phyloP scores from a whole-genome alignment of 1,284 basidiomycete genomes.

The Apiotrichum montevideense region DNA sequence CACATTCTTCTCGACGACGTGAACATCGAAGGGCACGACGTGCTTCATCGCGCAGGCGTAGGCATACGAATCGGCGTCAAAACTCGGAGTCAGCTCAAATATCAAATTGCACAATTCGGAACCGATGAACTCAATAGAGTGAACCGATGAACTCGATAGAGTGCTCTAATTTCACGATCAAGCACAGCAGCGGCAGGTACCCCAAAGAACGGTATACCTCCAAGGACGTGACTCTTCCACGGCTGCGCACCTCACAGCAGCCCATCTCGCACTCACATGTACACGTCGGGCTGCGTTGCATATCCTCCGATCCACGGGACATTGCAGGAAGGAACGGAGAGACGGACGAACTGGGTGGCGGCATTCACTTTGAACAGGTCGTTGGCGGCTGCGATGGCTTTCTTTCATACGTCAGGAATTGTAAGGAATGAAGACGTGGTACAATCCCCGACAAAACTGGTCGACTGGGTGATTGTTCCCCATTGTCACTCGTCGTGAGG shows the following conservation, averaged over 20 bases:
- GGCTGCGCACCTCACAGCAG: too few relatives aligned
- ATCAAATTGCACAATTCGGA: neutral
- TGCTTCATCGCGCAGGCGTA: constrained; percentile 42
- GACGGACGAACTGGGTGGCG: constrained; percentile 29
- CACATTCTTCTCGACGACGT: constrained; percentile 34
- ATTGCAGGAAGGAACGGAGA: constrained; percentile 28
- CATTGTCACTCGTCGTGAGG: too few relatives aligned
- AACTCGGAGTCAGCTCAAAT: constrained; percentile 14
- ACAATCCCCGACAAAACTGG: too few relatives aligned
- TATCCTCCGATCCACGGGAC: constrained; percentile 35
- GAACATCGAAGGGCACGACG: constrained; percentile 34
- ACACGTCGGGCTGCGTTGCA: constrained; percentile 25
- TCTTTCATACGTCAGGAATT: constrained; percentile 19
- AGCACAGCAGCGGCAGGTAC: too few relatives aligned
- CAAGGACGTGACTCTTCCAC: too few relatives aligned
- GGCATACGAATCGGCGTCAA: constrained; percentile 40
- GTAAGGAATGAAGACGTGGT: neutral
- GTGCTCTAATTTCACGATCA: too few relatives aligned
- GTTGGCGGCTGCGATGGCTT: constrained; percentile 30
- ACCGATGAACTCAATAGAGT: too few relatives aligned
- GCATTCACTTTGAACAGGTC: constrained; percentile 27
- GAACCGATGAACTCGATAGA: too few relatives aligned
- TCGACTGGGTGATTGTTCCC: too few relatives aligned
- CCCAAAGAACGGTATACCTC: too few relatives aligned
- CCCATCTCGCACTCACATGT: constrained; percentile 25